These are phyloP conservation scores for Aplosporella prunicola DNA, from an alignment of 2,329 filamentous ascomycete genomes.

Conservation along the genomic window DNA sequence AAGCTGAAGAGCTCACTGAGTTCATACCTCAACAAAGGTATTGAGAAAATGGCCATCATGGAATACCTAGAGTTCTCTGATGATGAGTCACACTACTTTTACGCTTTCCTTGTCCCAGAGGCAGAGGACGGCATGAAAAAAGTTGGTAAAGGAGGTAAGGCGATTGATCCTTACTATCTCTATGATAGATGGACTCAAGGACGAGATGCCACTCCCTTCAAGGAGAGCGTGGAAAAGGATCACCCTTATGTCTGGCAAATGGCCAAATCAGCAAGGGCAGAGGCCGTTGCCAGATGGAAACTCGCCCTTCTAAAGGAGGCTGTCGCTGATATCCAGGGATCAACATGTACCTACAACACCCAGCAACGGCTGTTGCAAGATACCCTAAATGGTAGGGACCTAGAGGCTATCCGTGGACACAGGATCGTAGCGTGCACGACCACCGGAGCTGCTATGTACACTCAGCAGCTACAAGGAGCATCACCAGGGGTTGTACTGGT, in stretches of 20 bases:
- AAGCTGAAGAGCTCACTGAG: background rate
- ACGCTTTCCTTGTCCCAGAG: conserved; percentile 47
- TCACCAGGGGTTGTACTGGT: conserved; percentile 53
- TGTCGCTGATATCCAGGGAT: conserved; percentile 30
- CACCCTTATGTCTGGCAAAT: conserved; percentile 46
- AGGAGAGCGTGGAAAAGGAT: conserved; percentile 17
- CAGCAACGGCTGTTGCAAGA: conserved; percentile 22
- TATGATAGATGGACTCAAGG: conserved; percentile 45
- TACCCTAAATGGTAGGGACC: conserved; percentile 20
- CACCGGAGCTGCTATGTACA: conserved; percentile 56
- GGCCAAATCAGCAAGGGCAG: conserved; percentile 25
- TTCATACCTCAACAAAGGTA: background rate
- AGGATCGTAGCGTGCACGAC: conserved; percentile 63
- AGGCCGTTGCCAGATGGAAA: conserved; percentile 22
- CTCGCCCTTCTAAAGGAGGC: conserved; percentile 40
- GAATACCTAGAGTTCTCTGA: conserved; percentile 46
- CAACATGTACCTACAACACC: conserved; percentile 35
- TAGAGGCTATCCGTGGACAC: conserved; percentile 38
- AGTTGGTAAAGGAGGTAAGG: conserved; percentile 40
- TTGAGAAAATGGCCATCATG: conserved; percentile 23
- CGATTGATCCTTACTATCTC: conserved; percentile 41
- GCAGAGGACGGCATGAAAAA: conserved; percentile 36
- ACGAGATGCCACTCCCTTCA: conserved; percentile 37
- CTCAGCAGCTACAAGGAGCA: conserved; percentile 43
- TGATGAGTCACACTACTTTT: conserved; percentile 42